These are phyloP conservation scores for Thuja plicata DNA, from an alignment of 83 land plant species.

Conservation along the genomic window DNA sequence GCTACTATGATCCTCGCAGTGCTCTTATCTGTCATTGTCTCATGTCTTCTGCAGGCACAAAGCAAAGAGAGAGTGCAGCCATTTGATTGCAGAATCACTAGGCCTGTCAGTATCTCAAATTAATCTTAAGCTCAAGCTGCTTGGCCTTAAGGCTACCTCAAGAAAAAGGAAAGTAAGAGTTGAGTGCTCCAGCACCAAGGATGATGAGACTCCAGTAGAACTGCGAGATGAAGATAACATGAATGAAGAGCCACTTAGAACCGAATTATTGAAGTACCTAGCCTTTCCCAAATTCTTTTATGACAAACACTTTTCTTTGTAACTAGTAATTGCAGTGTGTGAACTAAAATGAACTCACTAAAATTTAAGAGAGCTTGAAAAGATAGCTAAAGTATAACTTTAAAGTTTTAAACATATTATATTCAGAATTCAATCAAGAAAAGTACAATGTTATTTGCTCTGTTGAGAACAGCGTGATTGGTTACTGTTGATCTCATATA, in stretches of 20 bases:
- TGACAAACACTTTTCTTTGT: not conserved
- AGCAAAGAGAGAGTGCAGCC: slow-evolving; percentile 59
- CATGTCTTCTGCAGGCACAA: slow-evolving; percentile 49
- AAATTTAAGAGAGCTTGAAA: not conserved
- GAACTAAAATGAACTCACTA: not conserved
- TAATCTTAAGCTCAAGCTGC: slow-evolving; percentile 66
- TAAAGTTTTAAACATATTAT: no score
- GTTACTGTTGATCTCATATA: not conserved
- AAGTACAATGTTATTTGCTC: not conserved
- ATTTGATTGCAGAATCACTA: slow-evolving; percentile 73
- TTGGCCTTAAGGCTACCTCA: slow-evolving; percentile 46
- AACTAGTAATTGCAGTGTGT: not conserved
- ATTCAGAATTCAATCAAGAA: not conserved
- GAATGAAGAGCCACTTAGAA: not conserved
- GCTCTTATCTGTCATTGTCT: not conserved
- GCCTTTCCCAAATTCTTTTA: not conserved
- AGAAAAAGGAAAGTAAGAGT: slow-evolving; percentile 5
- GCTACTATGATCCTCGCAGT: not conserved
- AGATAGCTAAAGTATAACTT: not conserved
- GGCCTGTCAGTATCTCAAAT: slow-evolving; percentile 65
- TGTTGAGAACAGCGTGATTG: not conserved
- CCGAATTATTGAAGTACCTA: not conserved
- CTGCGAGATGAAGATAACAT: not conserved
- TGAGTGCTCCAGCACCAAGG: not conserved
- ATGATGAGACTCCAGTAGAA: not conserved